Base-by-base conservation (phyloP, 257 asterid genomes). In the Primulina huaijiensis region DNA sequence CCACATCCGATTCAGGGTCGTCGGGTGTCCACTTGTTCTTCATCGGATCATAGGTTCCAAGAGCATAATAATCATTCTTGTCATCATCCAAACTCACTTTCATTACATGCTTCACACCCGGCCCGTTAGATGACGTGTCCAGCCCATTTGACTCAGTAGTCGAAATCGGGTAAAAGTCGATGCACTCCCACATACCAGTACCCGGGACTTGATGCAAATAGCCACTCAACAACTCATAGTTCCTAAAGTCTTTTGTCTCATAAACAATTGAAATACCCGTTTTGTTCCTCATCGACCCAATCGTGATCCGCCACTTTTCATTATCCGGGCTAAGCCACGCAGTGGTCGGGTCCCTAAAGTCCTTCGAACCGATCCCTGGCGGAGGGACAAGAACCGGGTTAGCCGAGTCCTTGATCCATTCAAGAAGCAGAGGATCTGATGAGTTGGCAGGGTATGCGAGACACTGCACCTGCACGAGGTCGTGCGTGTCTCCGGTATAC, bases 141-240 rank as follows among this genome's bases (percentile, higher is more conserved):
- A 87, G 31, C 79, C 90, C 90, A 3, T 79, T 82, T 46, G 40
- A 16, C 5, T 72, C 74, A 8, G 52, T 10, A 3, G 78, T 75
- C 0, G 85, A 82, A 23, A 87, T 77, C 12, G 92, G 92, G 76
- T 73, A 87, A 63, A 87, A 82, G 58, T 87, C 92, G 64, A 84
- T 83, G 27, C 89, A 84, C 71, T 87, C 92, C 92, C 92, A 87
- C 90, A 87, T 87, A 21, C 92, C 92, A 76, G 90, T 87, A 57
- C 79, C 80, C 34, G 86, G 85, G 16, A 87, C 92, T 17, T 68
- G 74, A 61, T 86, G 87, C 69, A 86, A 35, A 31, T 53, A 21
- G 4, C 80, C 85, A 52, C 82, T 79, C 78, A 80, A 33, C 60
- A 84, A 63, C n/a, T 79, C 35, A 38, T 65, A 84, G 6, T 64